Evolutionary conservation across 768 basidiomycete species (phyloP), one percentile per base, ranked within the genome.

Genomic region (Lyophyllum semitale): DNA sequence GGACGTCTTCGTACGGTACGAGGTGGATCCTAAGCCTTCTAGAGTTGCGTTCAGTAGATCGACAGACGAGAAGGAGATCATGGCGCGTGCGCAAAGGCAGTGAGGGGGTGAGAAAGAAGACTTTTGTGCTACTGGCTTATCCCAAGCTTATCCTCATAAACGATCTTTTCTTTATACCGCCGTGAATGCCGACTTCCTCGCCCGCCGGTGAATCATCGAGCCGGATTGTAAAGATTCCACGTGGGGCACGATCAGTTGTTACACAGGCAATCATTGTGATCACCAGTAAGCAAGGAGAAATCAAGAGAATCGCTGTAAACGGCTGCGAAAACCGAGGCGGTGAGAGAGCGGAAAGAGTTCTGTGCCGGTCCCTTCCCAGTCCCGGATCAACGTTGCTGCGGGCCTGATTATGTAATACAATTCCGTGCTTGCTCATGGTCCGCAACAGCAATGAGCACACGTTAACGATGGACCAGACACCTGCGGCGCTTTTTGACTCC

Each of bases 401-500:
- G 43, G 26, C n/a, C 43, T 25, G 20, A 6, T 53, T 54, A 47
- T 13, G 37, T 47, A 32, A 42, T 40, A 4, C 26, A 13, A 29
- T 26, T n/a, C n/a, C n/a, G n/a, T 38, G 37, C n/a, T 38, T n/a
- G 18, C 32, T 6, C 42, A 13, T 29, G 23, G 49, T 47, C 44
- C 51, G 17, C 30, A 51, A 45, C 54, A 51, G 48, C 50, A 27
- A 51, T 42, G 22, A 51, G n/a, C 18, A 7, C 5, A 17, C n/a
- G 38, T 13, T 29, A 33, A 73, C 59, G 47, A 90, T 90, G 89
- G 89, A 89, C 66, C 80, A 79, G 63, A 84, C 89, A 6, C 89
- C 89, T 1, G 83, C 85, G 1, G 71, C 79, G 22, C 77, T 91
- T 20, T 92, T 92, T 63, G 84, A 90, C 40, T 82, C 85, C 0